Base-by-base conservation (phyloP, 108 stramenopile species). In the Cylindrotheca closterium region DNA sequence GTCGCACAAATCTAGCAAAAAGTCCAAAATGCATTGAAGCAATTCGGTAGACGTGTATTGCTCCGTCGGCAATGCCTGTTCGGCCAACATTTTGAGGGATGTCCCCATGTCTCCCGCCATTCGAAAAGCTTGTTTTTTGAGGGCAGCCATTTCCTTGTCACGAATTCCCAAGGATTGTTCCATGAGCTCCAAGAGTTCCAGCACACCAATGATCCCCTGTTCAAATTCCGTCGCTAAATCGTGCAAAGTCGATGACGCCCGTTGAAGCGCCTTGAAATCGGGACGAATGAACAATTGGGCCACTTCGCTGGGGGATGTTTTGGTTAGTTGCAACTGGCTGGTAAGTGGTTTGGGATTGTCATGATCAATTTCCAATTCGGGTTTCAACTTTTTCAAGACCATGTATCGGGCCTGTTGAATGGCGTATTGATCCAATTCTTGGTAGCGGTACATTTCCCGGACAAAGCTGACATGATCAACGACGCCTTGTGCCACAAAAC, bases 41-140 rank as follows among this genome's bases (percentile, higher is more conserved):
- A 92, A 81, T 50, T 87, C 82, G 23, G 63, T 80, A 53, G 63
- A 59, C 52, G 30, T 65, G n/a, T 47, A 37, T 32, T 55, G 59
- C 29, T 47, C 24, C n/a, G 55, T 46, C 21, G 84, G 83, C 53
- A 93, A 37, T 5, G 88, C 85, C 48, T 87, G 73, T 21, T 93
- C 85, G 25, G 86, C 74, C 29, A 93, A 63, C 32, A 93, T 59
- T 63, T 90, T 93, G 33, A 93, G 60, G 17, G 92, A 88, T 2
- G 85, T 82, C 25, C 86, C 83, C 92, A 93, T 90, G 60, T 93
- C 92, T 4, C 92, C 92, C 46, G 89, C 85, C n/a, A 93, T 85
- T 30, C 83, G 85, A 52, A 93, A 88, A 12, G 92, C 88, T 65
- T 93, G 85, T 60, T 87, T 87, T 53, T 93, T 93, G 51, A 93